Evolutionary conservation across 2,329 filamentous ascomycete genomes (phyloP), one percentile per base, ranked within the genome.

Genomic region (Trichoderma arundinaceum): DNA sequence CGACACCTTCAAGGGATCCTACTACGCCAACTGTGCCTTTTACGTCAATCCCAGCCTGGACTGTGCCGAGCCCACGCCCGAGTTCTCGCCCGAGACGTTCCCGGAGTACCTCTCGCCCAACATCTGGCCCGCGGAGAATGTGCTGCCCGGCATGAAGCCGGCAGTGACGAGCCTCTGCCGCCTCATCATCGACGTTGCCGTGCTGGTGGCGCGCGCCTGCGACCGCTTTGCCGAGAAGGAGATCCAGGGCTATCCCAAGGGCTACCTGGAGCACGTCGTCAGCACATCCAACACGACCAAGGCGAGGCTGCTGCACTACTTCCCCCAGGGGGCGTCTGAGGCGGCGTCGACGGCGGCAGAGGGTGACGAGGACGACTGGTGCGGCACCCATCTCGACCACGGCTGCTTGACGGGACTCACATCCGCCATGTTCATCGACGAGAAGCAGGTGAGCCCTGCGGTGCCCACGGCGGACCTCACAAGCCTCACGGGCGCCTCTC

Each of bases 401-500:
- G 93, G 95, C 49, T 98, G 94, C 75, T 84, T 99, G 38, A 99
- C 95, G 0, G 94, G 94, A 13, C 83, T 99, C 39, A 99, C 95
- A 0, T 94, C 91, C 2, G 94, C 94, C 71, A 97, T 98, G 93
- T 98, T 96, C 77, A 85, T 98, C 68, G 92, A 98, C 74, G 94
- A 98, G 79, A 78, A 77, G 39, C 75, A 76, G 67, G 71, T 80
- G 68, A 68, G 72, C 66, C 72, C 79, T 44, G 70, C 78, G 48
- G 74, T 80, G 0, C 76, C 76, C 59, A 66, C 59, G 43, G 60
- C 61, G 13, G 66, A 68, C n/a, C 6, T 68, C 33, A 70, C 67
- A 1, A 66, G 69, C n/a, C 6, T 68, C 33, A 70, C 67, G 1
- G 72, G 71, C 3, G 72, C 74, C 39, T 74, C 75, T 17, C 75